A percentile compares a stretch with the other conserved stretches of the same genome.
Conservation (phyloP, 2,329 filamentous ascomycete genomes). For the Teratosphaeria gauchensis region DNA sequence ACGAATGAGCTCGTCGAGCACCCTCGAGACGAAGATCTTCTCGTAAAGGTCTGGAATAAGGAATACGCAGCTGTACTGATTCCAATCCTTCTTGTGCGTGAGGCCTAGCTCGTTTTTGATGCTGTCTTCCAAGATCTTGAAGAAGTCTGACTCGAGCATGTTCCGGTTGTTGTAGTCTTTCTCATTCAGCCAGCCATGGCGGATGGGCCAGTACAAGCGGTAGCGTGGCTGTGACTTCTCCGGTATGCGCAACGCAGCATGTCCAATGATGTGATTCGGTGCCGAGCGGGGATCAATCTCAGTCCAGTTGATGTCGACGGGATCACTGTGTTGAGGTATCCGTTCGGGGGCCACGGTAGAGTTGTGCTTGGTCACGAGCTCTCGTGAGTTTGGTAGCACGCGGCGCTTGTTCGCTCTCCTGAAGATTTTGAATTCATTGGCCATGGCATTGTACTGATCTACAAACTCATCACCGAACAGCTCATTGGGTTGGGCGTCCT, state of each 20-base stretch:
- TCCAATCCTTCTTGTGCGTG: conserved; percentile 68
- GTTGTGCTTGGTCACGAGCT: conserved; percentile 92
- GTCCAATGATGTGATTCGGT: conserved; percentile 71
- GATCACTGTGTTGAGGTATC: conserved; percentile 91
- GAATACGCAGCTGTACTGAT: conserved; percentile 91
- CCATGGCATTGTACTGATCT: conserved; percentile 67
- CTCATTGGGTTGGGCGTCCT: conserved; percentile 60
- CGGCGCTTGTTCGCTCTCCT: conserved; percentile 93
- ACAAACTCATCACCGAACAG: conserved; percentile 78
- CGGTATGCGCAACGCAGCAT: conserved; percentile 73
- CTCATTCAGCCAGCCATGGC: conserved; percentile 80
- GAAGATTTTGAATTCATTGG: conserved; percentile 73
- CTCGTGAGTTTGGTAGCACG: conserved; percentile 93
- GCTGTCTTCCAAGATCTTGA: conserved; percentile 75
- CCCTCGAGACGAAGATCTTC: conserved; percentile 76
- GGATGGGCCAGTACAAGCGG: conserved; percentile 86
- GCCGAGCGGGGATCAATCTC: conserved; percentile 58
- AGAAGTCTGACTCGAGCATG: conserved; percentile 76
- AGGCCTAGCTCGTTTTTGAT: conserved; percentile 77
- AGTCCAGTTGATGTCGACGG: conserved; percentile 90
- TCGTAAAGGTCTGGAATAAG: conserved; percentile 96
- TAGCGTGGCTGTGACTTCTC: conserved; percentile 84
- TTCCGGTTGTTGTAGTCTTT: conserved; percentile 73
- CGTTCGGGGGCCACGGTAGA: conserved; percentile 70
- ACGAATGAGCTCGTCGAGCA: conserved; percentile 74